A percentile compares a stretch with the other conserved stretches of the same genome.
Conservation (phyloP, 2,329 filamentous ascomycete species). For the Fusarium sp. region DNA sequence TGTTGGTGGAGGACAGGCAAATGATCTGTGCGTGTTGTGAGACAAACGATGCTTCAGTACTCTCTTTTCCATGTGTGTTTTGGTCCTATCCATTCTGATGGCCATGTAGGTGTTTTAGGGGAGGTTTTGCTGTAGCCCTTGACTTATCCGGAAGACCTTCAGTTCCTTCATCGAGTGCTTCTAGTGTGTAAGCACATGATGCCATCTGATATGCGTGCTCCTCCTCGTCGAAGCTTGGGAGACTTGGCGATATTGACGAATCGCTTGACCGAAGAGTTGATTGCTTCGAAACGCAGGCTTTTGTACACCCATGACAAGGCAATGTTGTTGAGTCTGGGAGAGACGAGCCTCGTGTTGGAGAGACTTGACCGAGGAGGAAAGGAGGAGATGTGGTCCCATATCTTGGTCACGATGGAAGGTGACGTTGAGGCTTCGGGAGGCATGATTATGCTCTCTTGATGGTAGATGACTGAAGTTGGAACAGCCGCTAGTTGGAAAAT, state of each 20-base stretch:
- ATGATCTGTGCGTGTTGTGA: not conserved
- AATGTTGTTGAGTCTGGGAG: not conserved
- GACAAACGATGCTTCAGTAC: not conserved
- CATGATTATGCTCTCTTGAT: not conserved
- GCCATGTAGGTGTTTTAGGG: not conserved
- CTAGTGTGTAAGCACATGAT: conserved; percentile 20
- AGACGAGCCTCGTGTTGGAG: conserved; percentile 10
- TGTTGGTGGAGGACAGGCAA: not conserved
- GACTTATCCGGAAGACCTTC: conserved; percentile 16
- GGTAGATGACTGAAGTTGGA: not conserved
- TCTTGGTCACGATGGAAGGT: not conserved
- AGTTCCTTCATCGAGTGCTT: conserved; percentile 13
- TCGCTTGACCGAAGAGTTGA: conserved; percentile 2
- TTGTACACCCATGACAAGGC: conserved; percentile 6
- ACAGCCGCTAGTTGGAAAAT: too few relatives aligned
- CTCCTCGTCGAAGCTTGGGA: not conserved
- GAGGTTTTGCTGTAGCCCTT: not conserved
- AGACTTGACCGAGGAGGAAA: conserved; percentile 3
- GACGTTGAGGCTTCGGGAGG: not conserved
- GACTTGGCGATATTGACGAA: conserved; percentile 26
- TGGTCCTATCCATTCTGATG: rapidly evolving
- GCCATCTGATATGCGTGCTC: conserved; percentile 16
- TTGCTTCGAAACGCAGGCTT: conserved; percentile 9
- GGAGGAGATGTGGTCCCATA: conserved; percentile 24
- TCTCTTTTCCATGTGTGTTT: not conserved